These are phyloP conservation scores for Saccharomyces cerevisiae DNA, from an alignment of 805 yeast genomes.

Conservation along the genomic window DNA sequence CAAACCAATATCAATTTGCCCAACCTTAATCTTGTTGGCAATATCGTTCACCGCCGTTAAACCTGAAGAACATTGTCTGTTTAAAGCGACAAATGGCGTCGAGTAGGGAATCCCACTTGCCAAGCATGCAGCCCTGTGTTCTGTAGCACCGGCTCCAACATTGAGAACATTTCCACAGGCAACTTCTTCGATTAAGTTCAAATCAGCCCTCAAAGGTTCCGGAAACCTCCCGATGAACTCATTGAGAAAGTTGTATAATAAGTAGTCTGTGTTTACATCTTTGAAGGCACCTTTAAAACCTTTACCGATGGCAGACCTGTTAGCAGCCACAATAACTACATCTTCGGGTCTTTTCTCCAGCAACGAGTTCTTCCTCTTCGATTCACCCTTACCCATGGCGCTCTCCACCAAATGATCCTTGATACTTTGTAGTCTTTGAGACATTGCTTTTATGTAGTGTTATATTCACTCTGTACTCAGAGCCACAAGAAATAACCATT, in stretches of 20 bases:
- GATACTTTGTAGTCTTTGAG: conserved; percentile 25
- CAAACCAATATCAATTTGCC: conserved; percentile 85
- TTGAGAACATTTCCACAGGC: conserved; percentile 88
- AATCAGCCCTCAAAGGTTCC: conserved; percentile 36
- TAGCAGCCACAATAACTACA: conserved; percentile 83
- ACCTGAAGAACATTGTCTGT: conserved; percentile 94
- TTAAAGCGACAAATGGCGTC: conserved; percentile 72
- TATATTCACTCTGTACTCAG: neutral
- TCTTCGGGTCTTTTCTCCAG: conserved; percentile 62
- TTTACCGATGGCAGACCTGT: conserved; percentile 82
- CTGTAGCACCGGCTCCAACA: conserved; percentile 89
- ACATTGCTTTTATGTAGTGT: conserved; percentile 9
- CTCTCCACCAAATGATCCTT: conserved; percentile 20
- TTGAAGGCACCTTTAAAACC: conserved; percentile 84
- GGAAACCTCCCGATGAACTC: conserved; percentile 49
- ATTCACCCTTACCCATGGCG: neutral
- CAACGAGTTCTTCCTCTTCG: neutral
- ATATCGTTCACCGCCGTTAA: conserved; percentile 83
- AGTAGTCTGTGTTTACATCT: conserved; percentile 73
- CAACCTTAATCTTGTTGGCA: conserved; percentile 77
- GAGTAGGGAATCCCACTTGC: conserved; percentile 85
- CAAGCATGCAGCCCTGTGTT: conserved; percentile 84
- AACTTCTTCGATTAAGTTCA: conserved; percentile 67
- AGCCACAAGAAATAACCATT: neutral
- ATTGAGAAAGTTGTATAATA: conserved; percentile 56